Evolutionary conservation across 2,329 filamentous ascomycete genomes (phyloP).

Genomic region (Calonectria henricotiae): DNA sequence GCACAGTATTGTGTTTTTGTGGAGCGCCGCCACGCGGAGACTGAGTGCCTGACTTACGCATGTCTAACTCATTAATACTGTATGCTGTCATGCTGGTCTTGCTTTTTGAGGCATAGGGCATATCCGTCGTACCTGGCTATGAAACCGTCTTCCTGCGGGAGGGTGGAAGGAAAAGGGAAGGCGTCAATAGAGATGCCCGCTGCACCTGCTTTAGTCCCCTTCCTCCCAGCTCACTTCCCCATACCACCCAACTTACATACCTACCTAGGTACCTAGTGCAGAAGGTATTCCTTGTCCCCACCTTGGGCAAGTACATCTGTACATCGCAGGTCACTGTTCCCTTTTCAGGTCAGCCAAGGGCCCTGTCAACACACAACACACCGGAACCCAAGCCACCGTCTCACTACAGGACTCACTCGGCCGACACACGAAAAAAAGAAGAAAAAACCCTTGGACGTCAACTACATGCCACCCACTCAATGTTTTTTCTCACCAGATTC

Average conservation of each 20-base stretch:
- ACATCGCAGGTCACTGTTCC: constrained; percentile 6
- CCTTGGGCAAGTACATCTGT: constrained; percentile 8
- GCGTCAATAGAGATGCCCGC: constrained; percentile 2
- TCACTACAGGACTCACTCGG: constrained; percentile 36
- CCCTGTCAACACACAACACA: background rate
- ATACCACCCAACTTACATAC: background rate
- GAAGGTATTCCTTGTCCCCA: background rate
- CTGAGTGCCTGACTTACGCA: constrained; percentile 13
- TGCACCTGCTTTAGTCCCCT: constrained; percentile 12
- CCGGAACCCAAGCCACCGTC: background rate
- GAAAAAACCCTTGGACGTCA: constrained; percentile 13
- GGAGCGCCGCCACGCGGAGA: constrained; percentile 13
- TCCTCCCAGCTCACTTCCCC: constrained; percentile 1
- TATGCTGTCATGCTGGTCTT: background rate
- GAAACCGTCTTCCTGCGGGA: background rate
- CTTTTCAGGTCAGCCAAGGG: constrained; percentile 14
- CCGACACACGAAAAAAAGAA: constrained; percentile 10
- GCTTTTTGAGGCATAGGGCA: constrained; percentile 9
- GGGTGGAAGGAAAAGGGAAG: constrained; percentile 7
- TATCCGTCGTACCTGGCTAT: constrained; percentile 4
- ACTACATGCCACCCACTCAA: background rate
- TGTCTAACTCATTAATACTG: constrained; percentile 16
- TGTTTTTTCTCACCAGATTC: constrained; percentile 5
- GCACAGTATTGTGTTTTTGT: background rate
- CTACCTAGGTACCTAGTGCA: background rate